Base-by-base conservation (phyloP, 225 moss, liverwort and hornwort species). In the Marchantia polymorpha region DNA sequence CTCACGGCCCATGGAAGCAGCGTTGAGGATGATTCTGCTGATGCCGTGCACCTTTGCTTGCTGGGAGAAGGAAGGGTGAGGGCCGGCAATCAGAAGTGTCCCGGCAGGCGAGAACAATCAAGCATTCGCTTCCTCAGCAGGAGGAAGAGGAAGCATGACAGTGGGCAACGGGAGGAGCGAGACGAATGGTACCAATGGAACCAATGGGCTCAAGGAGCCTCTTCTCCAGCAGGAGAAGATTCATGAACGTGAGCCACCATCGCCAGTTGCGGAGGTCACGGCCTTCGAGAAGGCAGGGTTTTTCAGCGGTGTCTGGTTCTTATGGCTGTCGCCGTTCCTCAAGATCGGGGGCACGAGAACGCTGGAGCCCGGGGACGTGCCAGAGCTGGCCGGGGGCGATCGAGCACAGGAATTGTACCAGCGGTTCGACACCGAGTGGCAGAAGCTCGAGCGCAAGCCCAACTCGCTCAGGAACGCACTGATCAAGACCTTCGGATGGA, bases 271-370 rank as follows among this genome's bases (percentile, higher is more conserved):
- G 5, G 23, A 30, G 20, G 64, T 75, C 25, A 82, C 87, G 27
- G 69, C 54, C 2, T 87, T 73, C 67, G 65, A 79, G 9, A 56
- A 31, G 11, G 83, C 81, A 46, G 79, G 81, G 39, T 13, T 88
- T 10, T 64, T 89, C 60, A 89, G 94, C 83, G 90, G 83, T 72
- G 72, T 83, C 54, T 82, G 79, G 13, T 93, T 92, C 85, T 64
- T 3, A 17, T 96, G 94, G 94, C 72, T 96, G 85, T 89, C 87
- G 66, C 85, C 96, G 20, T 73, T 92, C 19, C 81, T 96, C n/a
- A 64, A 74, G 9, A 60, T 73, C 29, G 86, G 86, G 51, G 81
- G 82, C 6, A 70, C 84, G 72, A 66, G 72, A 8, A 9, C 89
- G 5, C 72, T 92, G 10, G 77, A 85, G 29, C 80, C 78, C 65